Evolutionary conservation across 768 basidiomycete species (phyloP).

Genomic region (Suillus clintonianus): DNA sequence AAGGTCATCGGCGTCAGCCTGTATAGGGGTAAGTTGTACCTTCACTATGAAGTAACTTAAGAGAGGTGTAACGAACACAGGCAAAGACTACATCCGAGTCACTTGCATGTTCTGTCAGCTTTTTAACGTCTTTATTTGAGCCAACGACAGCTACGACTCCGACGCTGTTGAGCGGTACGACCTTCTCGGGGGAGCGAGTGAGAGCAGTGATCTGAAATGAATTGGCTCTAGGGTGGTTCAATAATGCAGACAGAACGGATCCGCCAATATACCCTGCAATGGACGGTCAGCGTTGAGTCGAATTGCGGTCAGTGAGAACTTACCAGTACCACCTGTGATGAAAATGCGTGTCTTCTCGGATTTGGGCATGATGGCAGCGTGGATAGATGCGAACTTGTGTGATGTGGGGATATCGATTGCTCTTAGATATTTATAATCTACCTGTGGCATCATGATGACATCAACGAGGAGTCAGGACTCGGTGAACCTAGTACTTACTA

Average conservation of each 20-base stretch:
- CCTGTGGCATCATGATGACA: no score
- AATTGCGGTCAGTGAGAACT: not conserved
- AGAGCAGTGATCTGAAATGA: conserved; percentile 48
- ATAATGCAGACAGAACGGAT: conserved; percentile 47
- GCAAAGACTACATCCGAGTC: conserved; percentile 45
- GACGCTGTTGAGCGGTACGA: conserved; percentile 10
- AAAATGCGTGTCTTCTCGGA: conserved; percentile 7
- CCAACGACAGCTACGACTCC: conserved; percentile 33
- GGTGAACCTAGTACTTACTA: no score
- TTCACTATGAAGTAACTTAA: no score
- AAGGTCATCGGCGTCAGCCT: conserved; percentile 48
- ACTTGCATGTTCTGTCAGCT: conserved; percentile 44
- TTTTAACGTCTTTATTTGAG: conserved; percentile 40
- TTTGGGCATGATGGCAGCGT: not conserved
- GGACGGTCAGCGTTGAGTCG: not conserved
- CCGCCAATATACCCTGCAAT: conserved; percentile 57
- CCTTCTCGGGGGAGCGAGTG: conserved; percentile 45
- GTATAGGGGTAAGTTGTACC: not conserved
- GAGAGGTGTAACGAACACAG: conserved; percentile 36
- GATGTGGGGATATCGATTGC: no score
- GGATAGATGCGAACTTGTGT: not conserved
- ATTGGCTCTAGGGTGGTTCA: conserved; percentile 43
- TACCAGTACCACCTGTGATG: conserved; percentile 24
- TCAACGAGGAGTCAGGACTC: no score
- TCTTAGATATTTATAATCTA: no score